Evolutionary conservation across 768 basidiomycete genomes (phyloP), one percentile per base, ranked within the genome.

Genomic region (Kondoa malvinella): DNA sequence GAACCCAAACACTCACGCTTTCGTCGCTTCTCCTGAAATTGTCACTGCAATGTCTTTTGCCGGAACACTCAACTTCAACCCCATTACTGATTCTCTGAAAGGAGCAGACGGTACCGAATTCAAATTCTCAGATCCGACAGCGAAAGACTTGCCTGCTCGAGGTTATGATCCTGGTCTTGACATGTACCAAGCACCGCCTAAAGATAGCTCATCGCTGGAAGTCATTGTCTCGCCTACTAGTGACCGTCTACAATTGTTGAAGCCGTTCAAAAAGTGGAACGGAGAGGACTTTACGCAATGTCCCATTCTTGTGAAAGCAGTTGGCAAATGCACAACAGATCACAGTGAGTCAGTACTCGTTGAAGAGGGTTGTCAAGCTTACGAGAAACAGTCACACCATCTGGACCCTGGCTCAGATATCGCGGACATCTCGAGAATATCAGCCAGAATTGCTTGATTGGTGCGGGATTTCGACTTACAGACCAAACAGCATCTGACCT

Each of bases 141-240:
- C 94, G 73, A 81, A 85, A 73, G 92, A 95, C 76, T 90, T 99
- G 69, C 94, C 94, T 73, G 87, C 92, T 68, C 83, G 83, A 69
- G 94, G 95, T 62, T 99, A 92, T 77, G 95, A 97, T 81, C 86
- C 94, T 33, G 95, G 94, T 71, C 82, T 95, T 81, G 82, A 97
- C 80, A 96, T 92, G 68, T 97, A 91, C 87, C 92, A 95, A 79
- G 81, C 89, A 68, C 92, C 94, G 68, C 95, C 94, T 50, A 79
- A 75, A 25, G 88, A 96, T 78, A 87, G 91, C 74, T 81, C 85
- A 58, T 80, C 81, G 67, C 91, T 99, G 73, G 77, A 83, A 66
- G 94, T 97, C 73, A 88, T 88, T 61, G 88, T 99, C 74, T 30
- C 27, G 8, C n/a, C n/a, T 15, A 15, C 21, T 4, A 27, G 4